Conservation (phyloP, 2,329 filamentous ascomycete genomes). For the Pestalotiopsis sp. region DNA sequence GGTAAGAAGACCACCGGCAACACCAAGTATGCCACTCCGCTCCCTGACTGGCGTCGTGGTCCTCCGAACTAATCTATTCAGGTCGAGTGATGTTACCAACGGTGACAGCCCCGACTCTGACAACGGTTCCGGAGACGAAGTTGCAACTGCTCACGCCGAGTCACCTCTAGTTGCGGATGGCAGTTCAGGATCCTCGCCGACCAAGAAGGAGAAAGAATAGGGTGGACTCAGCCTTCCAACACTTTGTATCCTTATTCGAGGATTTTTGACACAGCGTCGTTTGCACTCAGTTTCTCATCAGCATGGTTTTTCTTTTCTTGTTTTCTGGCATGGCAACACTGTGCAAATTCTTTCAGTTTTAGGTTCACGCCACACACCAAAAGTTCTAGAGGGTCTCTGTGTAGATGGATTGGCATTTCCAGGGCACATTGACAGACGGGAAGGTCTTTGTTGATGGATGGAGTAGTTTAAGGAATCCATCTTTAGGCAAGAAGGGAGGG, state of each 20-base stretch:
- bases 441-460: constrained; percentile 2
- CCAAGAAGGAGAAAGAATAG: constrained; percentile 42
- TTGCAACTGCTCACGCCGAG: constrained; percentile 56
- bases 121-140: constrained; percentile 50
- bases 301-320: not conserved
- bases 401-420: constrained; percentile 7
- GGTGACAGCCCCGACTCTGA: constrained; percentile 46
- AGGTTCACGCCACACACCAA: not conserved
- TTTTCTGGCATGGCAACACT: constrained; percentile 9
- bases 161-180: constrained; percentile 43
- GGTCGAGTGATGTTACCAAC: constrained; percentile 41
- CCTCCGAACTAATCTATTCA: constrained; percentile 35
- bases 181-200: constrained; percentile 52
- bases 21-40: not conserved
- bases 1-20: not conserved
- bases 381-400: not conserved
- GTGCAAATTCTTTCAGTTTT: not conserved
- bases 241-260: constrained; percentile 10
- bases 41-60: constrained; percentile 12
- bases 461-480: not conserved
- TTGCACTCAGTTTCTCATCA: not conserved
- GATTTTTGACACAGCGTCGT: not conserved
- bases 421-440: not conserved
- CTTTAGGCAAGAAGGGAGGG: constrained; percentile 9
- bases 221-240: constrained; percentile 20